Percentiles rank a stretch among this genome's conserved stretches.
Evolutionary conservation across 2,329 filamentous ascomycete species (phyloP).

Genomic region (Leptographium procerum): DNA sequence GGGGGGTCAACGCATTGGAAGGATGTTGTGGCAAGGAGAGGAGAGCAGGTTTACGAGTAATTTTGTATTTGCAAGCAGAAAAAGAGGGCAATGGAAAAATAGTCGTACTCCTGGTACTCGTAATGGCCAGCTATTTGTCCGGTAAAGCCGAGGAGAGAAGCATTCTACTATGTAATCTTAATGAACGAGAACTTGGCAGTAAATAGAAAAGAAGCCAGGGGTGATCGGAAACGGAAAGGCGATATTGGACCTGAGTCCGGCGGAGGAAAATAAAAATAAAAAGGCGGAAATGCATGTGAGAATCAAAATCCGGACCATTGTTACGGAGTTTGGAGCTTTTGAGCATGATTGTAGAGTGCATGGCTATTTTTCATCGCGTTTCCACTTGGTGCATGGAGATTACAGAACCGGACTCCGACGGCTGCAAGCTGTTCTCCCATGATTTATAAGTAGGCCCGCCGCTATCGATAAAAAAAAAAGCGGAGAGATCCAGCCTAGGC

Average conservation of each 20-base stretch:
- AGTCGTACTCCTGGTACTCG: not conserved
- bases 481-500: slow-evolving; percentile 1
- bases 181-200: too few species aligned
- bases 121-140: not conserved
- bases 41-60: too few species aligned
- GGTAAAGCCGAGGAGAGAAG: not conserved
- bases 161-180: too few species aligned
- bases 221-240: not conserved
- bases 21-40: not conserved
- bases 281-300: not conserved
- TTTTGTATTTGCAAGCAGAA: not conserved
- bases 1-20: not conserved
- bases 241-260: not conserved
- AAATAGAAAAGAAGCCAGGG: not conserved
- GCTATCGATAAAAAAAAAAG: slow-evolving; percentile 10
- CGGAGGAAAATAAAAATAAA: too few species aligned
- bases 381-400: not conserved
- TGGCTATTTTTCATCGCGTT: too few species aligned
- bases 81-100: not conserved
- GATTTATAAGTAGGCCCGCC: slow-evolving; percentile 12
- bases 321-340: too few species aligned
- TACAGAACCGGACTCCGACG: not conserved
- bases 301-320: not conserved
- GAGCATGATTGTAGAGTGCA: too few species aligned
- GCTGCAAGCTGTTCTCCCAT: not conserved